Conservation (phyloP, 768 basidiomycete species). For the Pleurotus citrinopileatus region DNA sequence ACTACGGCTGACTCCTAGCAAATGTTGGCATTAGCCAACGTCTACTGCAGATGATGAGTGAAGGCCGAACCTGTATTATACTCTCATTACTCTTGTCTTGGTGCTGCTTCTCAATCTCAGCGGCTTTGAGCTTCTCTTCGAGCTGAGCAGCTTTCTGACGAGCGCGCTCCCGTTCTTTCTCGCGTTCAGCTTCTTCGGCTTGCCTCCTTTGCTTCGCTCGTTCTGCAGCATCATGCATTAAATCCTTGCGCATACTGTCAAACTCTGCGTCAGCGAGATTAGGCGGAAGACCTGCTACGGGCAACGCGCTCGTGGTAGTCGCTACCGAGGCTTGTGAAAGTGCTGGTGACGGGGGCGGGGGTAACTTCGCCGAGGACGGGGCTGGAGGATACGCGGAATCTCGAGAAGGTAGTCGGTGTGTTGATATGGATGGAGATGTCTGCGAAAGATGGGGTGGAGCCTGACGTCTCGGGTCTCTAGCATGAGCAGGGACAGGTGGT, state of each 20-base stretch:
- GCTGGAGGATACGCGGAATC: conserved; percentile 37
- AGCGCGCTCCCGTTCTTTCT: conserved; percentile 78
- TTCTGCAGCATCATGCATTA: conserved; percentile 85
- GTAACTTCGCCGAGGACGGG: conserved; percentile 25
- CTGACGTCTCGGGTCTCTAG: conserved; percentile 45
- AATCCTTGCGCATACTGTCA: conserved; percentile 66
- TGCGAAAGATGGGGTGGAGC: conserved; percentile 57
- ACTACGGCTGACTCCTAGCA: conserved; percentile 36
- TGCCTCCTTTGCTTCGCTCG: conserved; percentile 77
- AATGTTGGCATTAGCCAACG: conserved; percentile 3
- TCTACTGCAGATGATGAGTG: conserved; percentile 1
- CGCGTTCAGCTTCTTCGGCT: conserved; percentile 80
- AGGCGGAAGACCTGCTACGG: conserved; percentile 14
- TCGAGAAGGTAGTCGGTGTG: conserved; percentile 39
- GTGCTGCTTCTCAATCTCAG: conserved; percentile 31
- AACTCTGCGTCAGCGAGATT: conserved; percentile 40
- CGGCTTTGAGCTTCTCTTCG: conserved; percentile 61
- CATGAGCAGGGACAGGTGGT: conserved; percentile 42
- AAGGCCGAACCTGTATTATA: conserved; percentile 13
- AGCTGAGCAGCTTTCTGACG: conserved; percentile 75
- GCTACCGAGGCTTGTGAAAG: not conserved
- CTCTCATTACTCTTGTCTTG: conserved; percentile 19
- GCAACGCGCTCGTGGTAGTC: not conserved
- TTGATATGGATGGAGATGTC: conserved; percentile 23
- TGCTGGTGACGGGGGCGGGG: conserved; percentile 11